Base-by-base conservation (phyloP, 169 alveolate genomes). In the Perkinsus chesapeaki region DNA sequence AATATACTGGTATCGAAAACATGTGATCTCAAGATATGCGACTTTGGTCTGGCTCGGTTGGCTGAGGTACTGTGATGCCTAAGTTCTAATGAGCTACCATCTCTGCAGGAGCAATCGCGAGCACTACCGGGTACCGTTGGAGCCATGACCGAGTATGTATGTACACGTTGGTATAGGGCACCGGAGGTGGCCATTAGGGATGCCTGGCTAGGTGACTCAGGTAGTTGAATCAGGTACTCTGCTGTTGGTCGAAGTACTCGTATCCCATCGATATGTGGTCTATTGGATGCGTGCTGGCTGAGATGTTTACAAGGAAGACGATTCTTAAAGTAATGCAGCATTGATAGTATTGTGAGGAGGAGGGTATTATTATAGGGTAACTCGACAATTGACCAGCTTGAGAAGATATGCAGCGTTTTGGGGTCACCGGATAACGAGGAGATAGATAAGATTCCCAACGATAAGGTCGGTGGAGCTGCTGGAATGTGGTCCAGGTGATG, bases 161-260 rank as follows among this genome's bases (percentile, higher is more conserved):
- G 98, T 34, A 98, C 99, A n/a, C 96, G 99, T 93, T 99, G 99
- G 99, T 99, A 99, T 94, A 95, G 99, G 91, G 99, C 99, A 0
- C 99, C 99, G 36, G 99, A 99, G 96, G 97, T 98, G 27, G 82
- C 23, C 16, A 43, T 43, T 43, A 43, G 60, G 92, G 60, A 9
- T 43, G 60, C 60, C 60, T n/a, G n/a, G 16, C 16, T 16, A 43
- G 60, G 60, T 43, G 5, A 16, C 5, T 23, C 12, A 5, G 27
- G 82, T 60, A 12, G 27, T 23, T 27, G 82, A 0, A 60, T 1
- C 82, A 60, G 82, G 82, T 39, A 96, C 98, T 94, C 93, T 99
- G 93, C 95, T 98, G 91, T 99, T 98, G 95, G 99, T 98, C 92
- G 97, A 98, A 95, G 95, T 99, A 99, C 95, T 98, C 99, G 36